Conservation (phyloP, 257 asterid species). For the Nicotiana obtusifolia region DNA sequence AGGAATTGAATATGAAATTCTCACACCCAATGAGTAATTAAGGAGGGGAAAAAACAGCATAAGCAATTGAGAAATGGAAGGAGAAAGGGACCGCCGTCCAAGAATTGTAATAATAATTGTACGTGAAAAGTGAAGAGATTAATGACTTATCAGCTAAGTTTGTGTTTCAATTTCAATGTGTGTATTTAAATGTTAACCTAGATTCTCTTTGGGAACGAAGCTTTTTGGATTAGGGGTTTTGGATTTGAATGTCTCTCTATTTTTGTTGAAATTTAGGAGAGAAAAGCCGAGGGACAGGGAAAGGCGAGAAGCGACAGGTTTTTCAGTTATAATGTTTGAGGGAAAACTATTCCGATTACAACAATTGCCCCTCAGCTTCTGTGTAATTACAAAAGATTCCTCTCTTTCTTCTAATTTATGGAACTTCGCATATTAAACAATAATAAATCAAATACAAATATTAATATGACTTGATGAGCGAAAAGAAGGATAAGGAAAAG, state of each 20-base stretch:
- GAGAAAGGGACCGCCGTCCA: not conserved
- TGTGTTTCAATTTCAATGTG: not conserved
- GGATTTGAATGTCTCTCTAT: not conserved
- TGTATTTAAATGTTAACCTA: not conserved
- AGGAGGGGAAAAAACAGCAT: not conserved
- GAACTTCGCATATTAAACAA: too few relatives aligned
- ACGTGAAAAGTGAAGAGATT: not conserved
- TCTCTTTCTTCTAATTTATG: too few relatives aligned
- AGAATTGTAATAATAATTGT: not conserved
- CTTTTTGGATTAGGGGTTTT: conserved; percentile 1
- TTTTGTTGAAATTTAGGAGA: conserved; percentile 7
- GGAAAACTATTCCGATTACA: not conserved
- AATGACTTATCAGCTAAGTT: not conserved
- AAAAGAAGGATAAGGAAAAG: too few relatives aligned
- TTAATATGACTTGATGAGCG: too few relatives aligned
- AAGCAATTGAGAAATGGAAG: not conserved
- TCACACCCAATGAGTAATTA: not conserved
- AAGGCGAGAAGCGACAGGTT: conserved; percentile 25
- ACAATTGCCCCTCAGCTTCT: not conserved
- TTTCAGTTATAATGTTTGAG: conserved; percentile 21
- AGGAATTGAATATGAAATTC: not conserved
- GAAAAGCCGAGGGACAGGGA: conserved; percentile 1
- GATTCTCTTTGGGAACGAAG: not conserved
- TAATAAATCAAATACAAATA: too few relatives aligned
- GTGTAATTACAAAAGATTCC: not conserved